These are phyloP conservation scores for Catenaria anguillulae DNA, from an alignment of 371 early-diverging fungal species.

Conservation along the genomic window DNA sequence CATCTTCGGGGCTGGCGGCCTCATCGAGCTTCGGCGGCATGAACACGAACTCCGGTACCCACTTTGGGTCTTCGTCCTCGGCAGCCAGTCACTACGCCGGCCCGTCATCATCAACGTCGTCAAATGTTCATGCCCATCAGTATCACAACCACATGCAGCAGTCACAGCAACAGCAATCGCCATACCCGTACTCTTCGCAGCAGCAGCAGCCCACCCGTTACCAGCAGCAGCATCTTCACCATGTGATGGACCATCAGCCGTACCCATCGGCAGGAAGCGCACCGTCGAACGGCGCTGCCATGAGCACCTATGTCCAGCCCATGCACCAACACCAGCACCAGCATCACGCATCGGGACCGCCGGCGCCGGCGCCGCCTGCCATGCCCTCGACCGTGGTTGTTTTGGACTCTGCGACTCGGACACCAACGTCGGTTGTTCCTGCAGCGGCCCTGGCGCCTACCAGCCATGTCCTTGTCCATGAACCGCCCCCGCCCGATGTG, in stretches of 20 bases:
- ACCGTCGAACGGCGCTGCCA: no score
- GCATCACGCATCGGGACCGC: no score
- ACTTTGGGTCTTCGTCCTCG: no score
- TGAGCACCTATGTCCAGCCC: neutral
- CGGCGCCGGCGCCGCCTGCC: neutral
- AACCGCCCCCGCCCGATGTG: neutral
- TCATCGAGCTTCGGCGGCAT: no score
- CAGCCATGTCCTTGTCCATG: neutral
- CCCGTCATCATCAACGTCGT: no score
- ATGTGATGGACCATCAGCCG: neutral
- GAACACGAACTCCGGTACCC: no score
- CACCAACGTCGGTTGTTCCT: neutral
- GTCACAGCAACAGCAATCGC: neutral
- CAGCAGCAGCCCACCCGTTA: neutral
- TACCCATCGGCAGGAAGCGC: no score
- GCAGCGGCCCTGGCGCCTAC: neutral
- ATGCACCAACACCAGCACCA: no score
- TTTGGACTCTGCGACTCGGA: neutral
- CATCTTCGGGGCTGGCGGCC: no score
- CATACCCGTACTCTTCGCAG: neutral
- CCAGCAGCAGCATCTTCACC: neutral
- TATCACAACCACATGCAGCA: neutral
- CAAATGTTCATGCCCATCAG: no score
- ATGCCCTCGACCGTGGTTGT: neutral
- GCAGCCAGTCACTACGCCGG: no score